These are phyloP conservation scores for Globisporangium nagaii DNA, from an alignment of 352 stramenopile genomes.

Conservation along the genomic window DNA sequence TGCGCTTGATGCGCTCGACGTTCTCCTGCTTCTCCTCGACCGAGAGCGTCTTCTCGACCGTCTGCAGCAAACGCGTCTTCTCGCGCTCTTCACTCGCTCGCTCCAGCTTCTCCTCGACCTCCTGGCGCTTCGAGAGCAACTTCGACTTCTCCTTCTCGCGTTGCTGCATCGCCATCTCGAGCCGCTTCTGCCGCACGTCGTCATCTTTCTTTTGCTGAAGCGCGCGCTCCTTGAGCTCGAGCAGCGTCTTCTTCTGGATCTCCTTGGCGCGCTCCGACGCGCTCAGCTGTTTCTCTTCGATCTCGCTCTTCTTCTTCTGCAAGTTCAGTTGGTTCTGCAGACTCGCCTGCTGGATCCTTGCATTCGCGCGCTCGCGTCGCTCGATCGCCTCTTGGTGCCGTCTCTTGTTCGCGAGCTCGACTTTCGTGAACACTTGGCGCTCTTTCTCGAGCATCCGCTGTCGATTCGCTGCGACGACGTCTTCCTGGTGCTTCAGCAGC, in stretches of 20 bases:
- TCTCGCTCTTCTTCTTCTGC: constrained; percentile 54
- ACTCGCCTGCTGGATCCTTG: constrained; percentile 45
- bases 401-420: constrained; percentile 42
- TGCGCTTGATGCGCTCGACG: constrained; percentile 65
- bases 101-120: constrained; percentile 37
- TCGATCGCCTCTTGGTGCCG: constrained; percentile 51
- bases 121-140: constrained; percentile 37
- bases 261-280: constrained; percentile 44
- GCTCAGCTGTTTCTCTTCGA: constrained; percentile 51
- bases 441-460: constrained; percentile 64
- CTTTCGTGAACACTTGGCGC: constrained; percentile 46
- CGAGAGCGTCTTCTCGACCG: constrained; percentile 48
- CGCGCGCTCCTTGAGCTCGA: constrained; percentile 53
- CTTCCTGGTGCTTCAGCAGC: constrained; percentile 63
- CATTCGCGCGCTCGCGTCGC: constrained; percentile 43
- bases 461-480: constrained; percentile 37
- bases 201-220: constrained; percentile 64
- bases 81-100: constrained; percentile 34
- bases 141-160: constrained; percentile 29
- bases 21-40: constrained; percentile 61
- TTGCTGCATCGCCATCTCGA: constrained; percentile 43
- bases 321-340: constrained; percentile 57
- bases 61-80: constrained; percentile 37
- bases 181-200: constrained; percentile 49
- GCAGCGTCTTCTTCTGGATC: constrained; percentile 52